phyloP scores from a whole-genome alignment of 495 filamentous ascomycete species.

The Cudoniella acicularis region DNA sequence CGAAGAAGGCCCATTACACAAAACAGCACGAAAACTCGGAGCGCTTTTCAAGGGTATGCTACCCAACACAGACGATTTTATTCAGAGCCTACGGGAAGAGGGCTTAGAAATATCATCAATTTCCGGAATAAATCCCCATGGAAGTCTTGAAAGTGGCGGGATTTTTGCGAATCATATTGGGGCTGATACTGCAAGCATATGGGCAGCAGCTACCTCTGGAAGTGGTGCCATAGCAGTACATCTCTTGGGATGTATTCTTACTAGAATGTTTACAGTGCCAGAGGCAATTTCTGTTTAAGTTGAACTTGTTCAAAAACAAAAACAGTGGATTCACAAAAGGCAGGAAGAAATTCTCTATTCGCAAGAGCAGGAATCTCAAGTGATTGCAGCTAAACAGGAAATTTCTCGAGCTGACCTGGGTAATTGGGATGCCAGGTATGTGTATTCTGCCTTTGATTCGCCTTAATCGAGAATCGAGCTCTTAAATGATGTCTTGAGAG shows the following conservation, averaged over 20 bases:
- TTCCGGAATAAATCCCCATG: conserved; percentile 12
- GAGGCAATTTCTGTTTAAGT: conserved; percentile 36
- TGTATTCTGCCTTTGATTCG: no score
- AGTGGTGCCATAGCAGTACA: conserved; percentile 26
- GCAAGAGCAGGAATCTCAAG: not conserved
- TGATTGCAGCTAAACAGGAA: conserved; percentile 22
- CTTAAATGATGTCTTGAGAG: no score
- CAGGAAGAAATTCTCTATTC: not conserved
- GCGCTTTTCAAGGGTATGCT: conserved; percentile 29
- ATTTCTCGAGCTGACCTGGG: conserved; percentile 29
- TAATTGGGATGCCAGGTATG: conserved; percentile 38
- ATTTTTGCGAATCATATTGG: conserved; percentile 19
- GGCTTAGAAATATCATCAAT: conserved; percentile 31
- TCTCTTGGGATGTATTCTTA: conserved; percentile 36
- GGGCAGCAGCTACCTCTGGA: conserved; percentile 38
- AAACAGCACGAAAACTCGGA: conserved; percentile 31
- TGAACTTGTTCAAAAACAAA: conserved; percentile 21
- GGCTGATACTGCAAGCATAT: conserved; percentile 33
- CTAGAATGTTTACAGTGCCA: conserved; percentile 23
- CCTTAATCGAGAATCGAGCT: no score
- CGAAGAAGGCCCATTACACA: conserved; percentile 29
- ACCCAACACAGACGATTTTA: conserved; percentile 32
- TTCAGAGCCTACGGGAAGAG: conserved; percentile 34
- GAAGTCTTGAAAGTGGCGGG: conserved; percentile 4
- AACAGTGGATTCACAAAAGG: conserved; percentile 9